These are phyloP conservation scores for Talaromyces nanjingensis DNA, from an alignment of 495 filamentous ascomycete genomes.

Conservation along the genomic window DNA sequence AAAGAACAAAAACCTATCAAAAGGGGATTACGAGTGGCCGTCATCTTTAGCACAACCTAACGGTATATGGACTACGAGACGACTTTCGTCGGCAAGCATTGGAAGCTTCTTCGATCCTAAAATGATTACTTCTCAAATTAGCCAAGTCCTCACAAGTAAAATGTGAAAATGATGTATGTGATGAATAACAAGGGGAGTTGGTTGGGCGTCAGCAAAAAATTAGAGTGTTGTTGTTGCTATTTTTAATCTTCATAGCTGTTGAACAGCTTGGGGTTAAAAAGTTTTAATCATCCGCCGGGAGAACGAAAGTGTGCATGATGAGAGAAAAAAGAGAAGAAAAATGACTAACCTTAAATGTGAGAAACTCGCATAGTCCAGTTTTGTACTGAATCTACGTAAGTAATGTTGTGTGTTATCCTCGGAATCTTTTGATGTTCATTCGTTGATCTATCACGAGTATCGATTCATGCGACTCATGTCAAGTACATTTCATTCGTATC, in stretches of 20 bases:
- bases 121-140: constrained; percentile 2
- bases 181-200: constrained; percentile 14
- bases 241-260: constrained; percentile 44
- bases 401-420: not conserved
- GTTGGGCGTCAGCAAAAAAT: constrained; percentile 53
- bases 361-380: not conserved
- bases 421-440: constrained; percentile 6
- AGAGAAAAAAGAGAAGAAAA: constrained; percentile 10
- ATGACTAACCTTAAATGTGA: not conserved
- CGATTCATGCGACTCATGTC: constrained; percentile 26
- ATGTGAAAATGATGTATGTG: constrained; percentile 3
- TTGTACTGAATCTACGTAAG: constrained; percentile 2
- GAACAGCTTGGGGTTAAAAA: constrained; percentile 53
- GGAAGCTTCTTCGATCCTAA: not conserved
- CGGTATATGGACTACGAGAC: not conserved
- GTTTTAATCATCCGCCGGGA: constrained; percentile 45
- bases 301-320: not conserved
- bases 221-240: constrained; percentile 56
- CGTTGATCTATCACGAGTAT: constrained; percentile 8
- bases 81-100: not conserved
- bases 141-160: not conserved
- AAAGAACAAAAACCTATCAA: not conserved
- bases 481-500: constrained; percentile 38
- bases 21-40: not conserved
- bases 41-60: not conserved